phyloP scores from a whole-genome alignment of 2,329 filamentous ascomycete species.

The Ceratocystis albifundus region DNA sequence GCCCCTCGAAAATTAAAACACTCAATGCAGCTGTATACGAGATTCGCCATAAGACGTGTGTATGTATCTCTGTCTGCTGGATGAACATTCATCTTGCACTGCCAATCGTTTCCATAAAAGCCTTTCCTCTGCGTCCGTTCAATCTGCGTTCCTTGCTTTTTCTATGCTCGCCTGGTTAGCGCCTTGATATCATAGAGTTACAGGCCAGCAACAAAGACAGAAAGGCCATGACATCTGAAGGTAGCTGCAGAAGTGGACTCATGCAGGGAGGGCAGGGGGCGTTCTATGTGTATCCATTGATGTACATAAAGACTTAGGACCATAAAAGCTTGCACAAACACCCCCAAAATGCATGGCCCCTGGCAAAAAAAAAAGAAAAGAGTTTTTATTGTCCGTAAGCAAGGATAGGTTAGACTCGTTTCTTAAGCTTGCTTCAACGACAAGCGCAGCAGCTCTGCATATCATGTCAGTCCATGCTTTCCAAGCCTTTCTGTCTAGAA shows the following conservation, averaged over 20 bases:
- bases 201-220: too few relatives aligned
- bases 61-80: neutral
- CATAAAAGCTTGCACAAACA: neutral
- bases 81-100: neutral
- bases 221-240: too few relatives aligned
- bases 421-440: slow-evolving; percentile 4
- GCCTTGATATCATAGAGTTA: too few relatives aligned
- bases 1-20: neutral
- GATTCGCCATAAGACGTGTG: neutral
- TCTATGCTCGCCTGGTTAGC: too few relatives aligned
- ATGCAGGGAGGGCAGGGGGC: neutral
- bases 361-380: too few relatives aligned
- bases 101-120: neutral
- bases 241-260: neutral
- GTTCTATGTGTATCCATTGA: neutral
- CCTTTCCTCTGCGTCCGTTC: neutral
- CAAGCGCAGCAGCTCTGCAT: too few relatives aligned
- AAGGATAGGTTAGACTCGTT: neutral
- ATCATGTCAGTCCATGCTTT: neutral
- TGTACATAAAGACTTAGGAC: neutral
- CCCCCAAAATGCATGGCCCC: neutral
- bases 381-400: neutral
- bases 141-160: too few relatives aligned
- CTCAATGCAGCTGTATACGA: neutral
- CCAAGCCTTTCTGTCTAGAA: neutral